Evolutionary conservation across 2,329 filamentous ascomycete species (phyloP).

Genomic region (Lasiodiplodia gonubiensis): DNA sequence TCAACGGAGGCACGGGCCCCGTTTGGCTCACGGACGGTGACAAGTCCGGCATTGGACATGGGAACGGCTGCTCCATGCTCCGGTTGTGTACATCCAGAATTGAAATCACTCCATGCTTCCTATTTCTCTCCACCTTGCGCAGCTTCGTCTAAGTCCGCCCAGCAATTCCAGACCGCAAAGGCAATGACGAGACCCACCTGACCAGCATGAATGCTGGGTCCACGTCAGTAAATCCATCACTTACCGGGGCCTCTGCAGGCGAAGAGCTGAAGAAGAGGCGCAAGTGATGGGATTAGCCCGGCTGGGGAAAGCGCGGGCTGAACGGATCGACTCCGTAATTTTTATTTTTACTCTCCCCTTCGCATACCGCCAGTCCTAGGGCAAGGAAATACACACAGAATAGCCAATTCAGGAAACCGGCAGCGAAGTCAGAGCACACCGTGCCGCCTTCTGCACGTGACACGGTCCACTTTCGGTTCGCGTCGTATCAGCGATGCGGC

Average conservation of each 20-base stretch:
- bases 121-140: neutral
- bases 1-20: neutral
- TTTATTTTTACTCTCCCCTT: neutral
- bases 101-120: neutral
- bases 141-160: neutral
- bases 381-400: too few species aligned
- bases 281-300: neutral
- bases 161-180: neutral
- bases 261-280: neutral
- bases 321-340: too few species aligned
- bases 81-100: neutral
- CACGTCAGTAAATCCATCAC: neutral
- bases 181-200: neutral
- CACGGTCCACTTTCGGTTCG: slow-evolving; percentile 15
- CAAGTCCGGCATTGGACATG: neutral
- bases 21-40: slow-evolving; percentile 4
- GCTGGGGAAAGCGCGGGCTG: neutral
- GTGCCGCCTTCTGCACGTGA: slow-evolving; percentile 22
- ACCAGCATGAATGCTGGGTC: neutral
- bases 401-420: neutral
- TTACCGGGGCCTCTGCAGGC: neutral
- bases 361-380: neutral
- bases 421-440: neutral
- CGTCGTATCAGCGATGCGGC: neutral
- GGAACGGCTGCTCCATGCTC: slow-evolving; percentile 2